phyloP scores from a whole-genome alignment of 2,329 filamentous ascomycete species.

The Stachybotrys chartarum region DNA sequence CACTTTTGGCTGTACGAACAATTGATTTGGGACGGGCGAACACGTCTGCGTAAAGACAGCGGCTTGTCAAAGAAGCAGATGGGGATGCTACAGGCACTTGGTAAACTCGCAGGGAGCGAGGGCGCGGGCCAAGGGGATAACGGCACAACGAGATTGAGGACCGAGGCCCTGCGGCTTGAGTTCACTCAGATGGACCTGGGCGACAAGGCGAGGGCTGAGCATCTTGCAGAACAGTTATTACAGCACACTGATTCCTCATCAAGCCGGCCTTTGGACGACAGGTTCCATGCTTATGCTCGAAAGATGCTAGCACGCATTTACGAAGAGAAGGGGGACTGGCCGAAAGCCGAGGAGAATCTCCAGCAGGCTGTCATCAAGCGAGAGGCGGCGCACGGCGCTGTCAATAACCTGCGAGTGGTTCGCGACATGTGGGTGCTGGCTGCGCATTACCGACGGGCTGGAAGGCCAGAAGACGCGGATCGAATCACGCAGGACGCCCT shows the following conservation, averaged over 20 bases:
- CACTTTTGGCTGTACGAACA: conserved; percentile 31
- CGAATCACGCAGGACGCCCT: conserved; percentile 23
- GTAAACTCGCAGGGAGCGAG: conserved; percentile 12
- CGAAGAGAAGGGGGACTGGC: conserved; percentile 23
- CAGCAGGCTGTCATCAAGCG: conserved; percentile 23
- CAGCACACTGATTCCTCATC: conserved; percentile 14
- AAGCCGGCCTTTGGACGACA: conserved; percentile 18
- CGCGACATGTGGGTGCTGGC: conserved; percentile 31
- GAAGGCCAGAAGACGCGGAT: conserved; percentile 17
- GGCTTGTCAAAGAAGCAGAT: conserved; percentile 17
- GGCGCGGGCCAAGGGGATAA: conserved; percentile 4
- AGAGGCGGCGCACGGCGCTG: conserved; percentile 26
- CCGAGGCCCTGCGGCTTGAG: conserved; percentile 25
- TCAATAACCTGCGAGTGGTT: conserved; percentile 26
- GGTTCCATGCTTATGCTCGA: conserved; percentile 30
- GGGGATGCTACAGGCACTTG: conserved; percentile 22
- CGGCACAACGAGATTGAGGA: conserved; percentile 17
- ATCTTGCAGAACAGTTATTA: conserved; percentile 20
- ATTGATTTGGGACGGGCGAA: conserved; percentile 30
- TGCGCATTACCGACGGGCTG: conserved; percentile 22
- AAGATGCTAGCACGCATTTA: conserved; percentile 29
- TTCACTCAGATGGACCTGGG: conserved; percentile 31
- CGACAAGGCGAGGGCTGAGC: conserved; percentile 21
- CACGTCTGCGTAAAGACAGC: conserved; percentile 23
- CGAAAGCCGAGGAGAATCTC: conserved; percentile 23